These are phyloP conservation scores for Hyphodiscus hymeniophilus DNA, from an alignment of 495 filamentous ascomycete genomes.

Conservation along the genomic window DNA sequence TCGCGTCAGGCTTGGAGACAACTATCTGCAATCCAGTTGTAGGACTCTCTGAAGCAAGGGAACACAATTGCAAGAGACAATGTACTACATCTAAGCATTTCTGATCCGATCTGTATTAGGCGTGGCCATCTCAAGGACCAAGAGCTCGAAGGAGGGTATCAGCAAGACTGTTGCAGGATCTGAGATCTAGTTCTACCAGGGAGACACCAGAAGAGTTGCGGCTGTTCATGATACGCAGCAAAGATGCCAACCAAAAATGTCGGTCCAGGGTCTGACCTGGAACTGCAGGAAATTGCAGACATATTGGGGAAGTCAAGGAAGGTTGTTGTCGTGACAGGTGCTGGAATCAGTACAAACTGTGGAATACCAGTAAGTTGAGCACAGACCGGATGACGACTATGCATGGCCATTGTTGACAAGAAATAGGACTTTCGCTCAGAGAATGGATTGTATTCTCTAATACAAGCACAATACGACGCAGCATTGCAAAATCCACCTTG, in stretches of 20 bases:
- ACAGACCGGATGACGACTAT: background rate
- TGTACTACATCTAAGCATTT: background rate
- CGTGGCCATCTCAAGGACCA: no score
- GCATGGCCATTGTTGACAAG: conserved; percentile 20
- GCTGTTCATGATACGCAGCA: no score
- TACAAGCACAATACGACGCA: conserved; percentile 55
- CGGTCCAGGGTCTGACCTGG: conserved; percentile 35
- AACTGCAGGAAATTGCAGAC: conserved; percentile 55
- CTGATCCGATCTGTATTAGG: background rate
- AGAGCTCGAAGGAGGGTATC: no score
- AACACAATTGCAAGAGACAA: background rate
- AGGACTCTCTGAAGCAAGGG: no score
- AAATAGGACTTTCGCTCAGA: conserved; percentile 61
- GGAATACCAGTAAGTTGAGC: conserved; percentile 53
- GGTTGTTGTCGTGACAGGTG: conserved; percentile 59
- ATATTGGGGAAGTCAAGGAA: conserved; percentile 51
- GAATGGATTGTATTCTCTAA: conserved; percentile 59
- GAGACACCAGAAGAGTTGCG: no score
- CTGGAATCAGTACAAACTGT: conserved; percentile 65
- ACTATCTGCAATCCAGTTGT: no score
- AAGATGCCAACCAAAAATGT: conserved; percentile 49
- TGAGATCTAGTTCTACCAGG: no score
- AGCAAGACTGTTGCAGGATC: no score
- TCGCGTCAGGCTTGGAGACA: no score
- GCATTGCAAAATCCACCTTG: conserved; percentile 23